Percentiles rank a stretch among this genome's conserved stretches.
Evolutionary conservation across 2,329 filamentous ascomycete genomes (phyloP).

Genomic region (Chaetomium globosum): DNA sequence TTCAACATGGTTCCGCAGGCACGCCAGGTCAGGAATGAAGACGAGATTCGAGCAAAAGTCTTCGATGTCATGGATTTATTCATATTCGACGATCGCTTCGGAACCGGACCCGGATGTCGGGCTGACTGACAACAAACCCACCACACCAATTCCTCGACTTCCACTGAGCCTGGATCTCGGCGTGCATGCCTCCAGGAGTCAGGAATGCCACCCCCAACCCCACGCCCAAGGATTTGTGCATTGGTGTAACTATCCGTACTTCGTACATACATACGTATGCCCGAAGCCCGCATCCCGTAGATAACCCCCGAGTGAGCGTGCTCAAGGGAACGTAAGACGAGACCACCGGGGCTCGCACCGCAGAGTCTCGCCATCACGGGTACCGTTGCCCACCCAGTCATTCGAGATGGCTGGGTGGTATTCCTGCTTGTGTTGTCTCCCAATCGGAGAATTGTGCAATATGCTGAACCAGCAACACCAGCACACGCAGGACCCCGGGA

Average conservation of each 20-base stretch:
- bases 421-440: not conserved
- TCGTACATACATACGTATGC: not conserved
- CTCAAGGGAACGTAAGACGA: not conserved
- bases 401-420: not conserved
- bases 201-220: not conserved
- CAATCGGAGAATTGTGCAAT: not conserved
- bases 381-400: not conserved
- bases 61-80: not conserved
- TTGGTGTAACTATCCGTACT: not conserved
- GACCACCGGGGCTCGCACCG: not conserved
- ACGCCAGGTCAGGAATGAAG: conserved; percentile 10
- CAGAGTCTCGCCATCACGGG: conserved; percentile 7
- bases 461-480: not conserved
- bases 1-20: not conserved
- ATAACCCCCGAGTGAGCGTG: not conserved
- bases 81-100: not conserved
- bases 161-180: not conserved
- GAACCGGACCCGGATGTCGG: not conserved
- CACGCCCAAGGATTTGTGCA: not conserved
- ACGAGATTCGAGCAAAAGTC: not conserved
- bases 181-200: not conserved
- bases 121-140: not conserved
- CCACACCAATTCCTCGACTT: not conserved
- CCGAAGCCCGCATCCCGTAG: not conserved
- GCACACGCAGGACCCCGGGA: not conserved